A percentile compares a stretch with the other conserved stretches of the same genome.
Conservation (phyloP, 352 stramenopile species). For the Peronosclerospora sorghi region DNA sequence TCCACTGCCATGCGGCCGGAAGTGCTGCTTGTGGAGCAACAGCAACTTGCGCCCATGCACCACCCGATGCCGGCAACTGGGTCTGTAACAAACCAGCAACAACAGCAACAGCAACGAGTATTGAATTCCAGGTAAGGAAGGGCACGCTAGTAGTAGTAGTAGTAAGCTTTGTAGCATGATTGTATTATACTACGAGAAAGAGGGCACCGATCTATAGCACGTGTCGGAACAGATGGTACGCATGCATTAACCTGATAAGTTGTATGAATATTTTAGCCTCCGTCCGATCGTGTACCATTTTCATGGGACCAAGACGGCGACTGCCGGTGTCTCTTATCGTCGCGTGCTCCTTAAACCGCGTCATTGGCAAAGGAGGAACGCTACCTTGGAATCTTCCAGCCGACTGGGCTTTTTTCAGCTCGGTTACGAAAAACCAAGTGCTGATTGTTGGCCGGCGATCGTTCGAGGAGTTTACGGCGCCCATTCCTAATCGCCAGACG, state of each 20-base stretch:
- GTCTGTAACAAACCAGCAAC: conserved; percentile 14
- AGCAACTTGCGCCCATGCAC: conserved; percentile 20
- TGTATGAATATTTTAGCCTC: no score
- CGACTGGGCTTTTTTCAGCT: conserved; percentile 68
- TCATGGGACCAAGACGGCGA: no score
- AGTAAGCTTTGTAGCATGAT: no score
- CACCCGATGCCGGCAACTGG: background rate
- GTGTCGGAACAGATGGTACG: no score
- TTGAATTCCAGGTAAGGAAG: conserved; percentile 25
- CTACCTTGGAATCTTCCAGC: conserved; percentile 51
- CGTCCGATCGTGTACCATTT: no score
- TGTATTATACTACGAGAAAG: background rate
- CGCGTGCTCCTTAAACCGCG: conserved; percentile 56
- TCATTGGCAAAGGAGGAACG: conserved; percentile 39
- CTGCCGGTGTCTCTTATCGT: conserved; percentile 58
- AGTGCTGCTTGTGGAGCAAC: conserved; percentile 27
- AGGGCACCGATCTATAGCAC: conserved; percentile 19
- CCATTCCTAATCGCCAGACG: conserved; percentile 38
- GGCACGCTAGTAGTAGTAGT: no score
- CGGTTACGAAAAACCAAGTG: conserved; percentile 36
- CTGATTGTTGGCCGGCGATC: conserved; percentile 52
- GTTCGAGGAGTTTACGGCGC: conserved; percentile 37
- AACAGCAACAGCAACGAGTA: conserved; percentile 21
- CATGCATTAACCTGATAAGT: no score
- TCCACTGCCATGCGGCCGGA: conserved; percentile 20